Percentiles rank a stretch among this genome's conserved stretches.
Conservation (phyloP, 768 basidiomycete genomes). For the Psilocybe azurescens region DNA sequence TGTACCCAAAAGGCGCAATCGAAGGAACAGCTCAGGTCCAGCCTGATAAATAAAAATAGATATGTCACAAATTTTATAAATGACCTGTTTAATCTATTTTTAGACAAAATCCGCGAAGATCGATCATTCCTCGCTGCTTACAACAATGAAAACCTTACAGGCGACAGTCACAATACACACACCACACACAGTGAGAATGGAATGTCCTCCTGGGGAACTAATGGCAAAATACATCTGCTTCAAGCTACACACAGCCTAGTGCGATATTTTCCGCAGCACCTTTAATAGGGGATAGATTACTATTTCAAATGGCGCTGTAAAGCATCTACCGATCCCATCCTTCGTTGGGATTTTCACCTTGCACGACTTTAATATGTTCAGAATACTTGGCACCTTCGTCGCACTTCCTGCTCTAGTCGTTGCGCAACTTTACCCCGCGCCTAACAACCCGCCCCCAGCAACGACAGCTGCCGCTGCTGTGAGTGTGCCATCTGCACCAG, state of each 20-base stretch:
- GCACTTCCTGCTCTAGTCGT: constrained; percentile 38
- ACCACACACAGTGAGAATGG: constrained; percentile 21
- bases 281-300: constrained; percentile 22
- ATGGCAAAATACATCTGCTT: constrained; percentile 12
- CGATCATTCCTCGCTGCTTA: constrained; percentile 17
- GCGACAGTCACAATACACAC: constrained; percentile 18
- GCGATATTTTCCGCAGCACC: constrained; percentile 26
- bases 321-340: constrained; percentile 4
- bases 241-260: constrained; percentile 13
- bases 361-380: constrained; percentile 24
- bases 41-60: not conserved
- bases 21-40: no score
- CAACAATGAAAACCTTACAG: not conserved
- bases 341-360: constrained; percentile 18
- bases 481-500: constrained; percentile 44
- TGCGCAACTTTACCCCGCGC: constrained; percentile 38
- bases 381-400: constrained; percentile 17
- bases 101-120: constrained; percentile 8
- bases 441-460: constrained; percentile 6
- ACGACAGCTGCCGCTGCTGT: constrained; percentile 30
- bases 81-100: constrained; percentile 10
- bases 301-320: not conserved
- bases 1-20: no score
- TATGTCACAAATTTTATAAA: not conserved
- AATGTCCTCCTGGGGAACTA: constrained; percentile 9